Conservation (phyloP, 2,329 filamentous ascomycete genomes). For the Stemphylium vesicarium region DNA sequence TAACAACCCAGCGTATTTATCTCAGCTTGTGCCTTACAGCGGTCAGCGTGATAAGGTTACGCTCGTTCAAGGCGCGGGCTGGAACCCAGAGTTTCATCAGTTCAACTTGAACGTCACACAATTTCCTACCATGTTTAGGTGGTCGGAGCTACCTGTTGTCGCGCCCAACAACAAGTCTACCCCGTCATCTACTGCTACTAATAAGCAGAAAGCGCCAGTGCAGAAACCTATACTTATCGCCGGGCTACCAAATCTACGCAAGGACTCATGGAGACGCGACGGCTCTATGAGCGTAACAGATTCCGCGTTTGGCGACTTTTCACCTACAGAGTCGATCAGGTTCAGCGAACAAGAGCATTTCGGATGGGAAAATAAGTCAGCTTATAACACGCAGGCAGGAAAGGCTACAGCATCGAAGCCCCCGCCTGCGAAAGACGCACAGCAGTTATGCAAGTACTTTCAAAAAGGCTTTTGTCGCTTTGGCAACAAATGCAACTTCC, state of each 20-base stretch:
- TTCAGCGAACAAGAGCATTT: slow-evolving; percentile 10
- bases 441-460: slow-evolving; percentile 29
- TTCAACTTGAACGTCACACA: slow-evolving; percentile 60
- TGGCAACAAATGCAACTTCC: slow-evolving; percentile 31
- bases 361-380: slow-evolving; percentile 7
- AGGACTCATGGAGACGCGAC: slow-evolving; percentile 17
- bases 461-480: slow-evolving; percentile 34
- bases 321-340: slow-evolving; percentile 7
- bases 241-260: slow-evolving; percentile 2
- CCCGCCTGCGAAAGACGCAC: neutral
- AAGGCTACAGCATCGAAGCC: neutral
- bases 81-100: slow-evolving; percentile 60
- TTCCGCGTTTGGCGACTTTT: slow-evolving; percentile 8
- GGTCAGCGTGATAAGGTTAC: slow-evolving; percentile 61
- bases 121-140: slow-evolving; percentile 60
- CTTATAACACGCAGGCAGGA: neutral
- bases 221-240: slow-evolving; percentile 4
- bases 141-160: slow-evolving; percentile 23
- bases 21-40: slow-evolving; percentile 61
- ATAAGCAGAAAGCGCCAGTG: slow-evolving; percentile 9
- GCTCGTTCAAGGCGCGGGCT: slow-evolving; percentile 59
- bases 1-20: slow-evolving; percentile 65
- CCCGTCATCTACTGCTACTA: neutral
- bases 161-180: slow-evolving; percentile 10
- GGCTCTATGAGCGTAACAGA: slow-evolving; percentile 5